Conservation (phyloP, 306 rosid species). For the Gastrolobium bilobum region DNA sequence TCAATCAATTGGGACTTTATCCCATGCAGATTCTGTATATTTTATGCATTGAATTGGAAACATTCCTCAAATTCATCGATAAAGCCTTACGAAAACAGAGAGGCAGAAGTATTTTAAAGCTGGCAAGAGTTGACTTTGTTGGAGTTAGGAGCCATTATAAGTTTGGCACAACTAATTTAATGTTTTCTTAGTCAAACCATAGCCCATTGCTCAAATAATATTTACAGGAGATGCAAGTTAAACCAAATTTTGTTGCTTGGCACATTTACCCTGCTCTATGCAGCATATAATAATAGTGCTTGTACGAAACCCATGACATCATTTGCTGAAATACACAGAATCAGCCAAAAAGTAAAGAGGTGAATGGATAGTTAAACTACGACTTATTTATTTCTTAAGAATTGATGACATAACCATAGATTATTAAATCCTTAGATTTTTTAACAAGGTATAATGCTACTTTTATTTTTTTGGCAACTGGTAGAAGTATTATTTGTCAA, state of each 20-base stretch:
- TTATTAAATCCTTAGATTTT: not conserved
- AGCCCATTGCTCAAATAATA: not conserved
- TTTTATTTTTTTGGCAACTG: not conserved
- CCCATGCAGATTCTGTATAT: constrained; percentile 59
- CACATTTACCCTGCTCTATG: constrained; percentile 19
- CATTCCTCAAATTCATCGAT: constrained; percentile 53
- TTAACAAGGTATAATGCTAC: too few relatives aligned
- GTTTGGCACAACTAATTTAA: constrained; percentile 4
- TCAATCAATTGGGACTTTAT: constrained; percentile 61
- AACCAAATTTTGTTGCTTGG: not conserved
- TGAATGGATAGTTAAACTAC: constrained; percentile 15
- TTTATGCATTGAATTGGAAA: constrained; percentile 46
- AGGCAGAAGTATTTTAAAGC: constrained; percentile 65
- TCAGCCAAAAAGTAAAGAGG: not conserved
- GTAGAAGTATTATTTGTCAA: not conserved
- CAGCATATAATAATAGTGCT: not conserved
- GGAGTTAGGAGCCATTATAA: constrained; percentile 14
- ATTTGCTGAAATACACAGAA: constrained; percentile 5
- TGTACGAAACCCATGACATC: constrained; percentile 19
- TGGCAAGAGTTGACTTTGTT: constrained; percentile 53
- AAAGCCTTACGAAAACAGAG: constrained; percentile 54
- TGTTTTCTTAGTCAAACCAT: constrained; percentile 31
- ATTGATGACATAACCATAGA: not conserved
- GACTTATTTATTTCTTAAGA: not conserved
- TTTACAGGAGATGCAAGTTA: not conserved